Evolutionary conservation across 176 grass and related monocot genomes (phyloP).

Genomic region (Panicum miliaceum): DNA sequence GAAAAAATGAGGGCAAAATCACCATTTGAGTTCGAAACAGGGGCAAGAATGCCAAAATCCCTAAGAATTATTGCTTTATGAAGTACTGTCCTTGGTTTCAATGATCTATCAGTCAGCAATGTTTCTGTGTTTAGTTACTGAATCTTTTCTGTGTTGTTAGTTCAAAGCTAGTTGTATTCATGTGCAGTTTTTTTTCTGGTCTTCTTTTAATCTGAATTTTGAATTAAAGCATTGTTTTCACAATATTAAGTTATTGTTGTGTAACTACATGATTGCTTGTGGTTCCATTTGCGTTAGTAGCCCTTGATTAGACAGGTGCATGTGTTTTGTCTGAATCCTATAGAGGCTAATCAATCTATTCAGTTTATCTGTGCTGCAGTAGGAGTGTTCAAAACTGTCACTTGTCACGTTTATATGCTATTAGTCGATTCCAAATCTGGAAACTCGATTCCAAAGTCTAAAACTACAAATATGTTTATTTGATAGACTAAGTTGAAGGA

Average conservation of each 20-base stretch:
- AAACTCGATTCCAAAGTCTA: not conserved
- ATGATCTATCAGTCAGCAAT: not conserved
- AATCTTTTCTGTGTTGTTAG: not conserved
- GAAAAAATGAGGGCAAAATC: no score
- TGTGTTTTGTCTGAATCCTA: slow-evolving; percentile 1
- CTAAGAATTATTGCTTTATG: not conserved
- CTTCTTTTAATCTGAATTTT: not conserved
- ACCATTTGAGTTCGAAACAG: no score
- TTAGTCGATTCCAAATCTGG: not conserved
- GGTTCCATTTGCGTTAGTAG: not conserved
- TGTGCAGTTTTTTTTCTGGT: not conserved
- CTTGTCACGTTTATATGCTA: not conserved
- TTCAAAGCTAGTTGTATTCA: slow-evolving; percentile 15
- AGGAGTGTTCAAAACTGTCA: not conserved
- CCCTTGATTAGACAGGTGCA: not conserved
- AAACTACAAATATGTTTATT: not conserved
- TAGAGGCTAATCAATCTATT: not conserved
- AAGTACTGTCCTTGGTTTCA: not conserved
- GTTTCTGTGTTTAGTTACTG: not conserved
- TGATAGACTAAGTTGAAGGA: not conserved
- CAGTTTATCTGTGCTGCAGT: not conserved
- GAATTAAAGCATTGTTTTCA: not conserved
- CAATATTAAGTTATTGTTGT: not conserved
- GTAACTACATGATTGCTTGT: slow-evolving; percentile 4
- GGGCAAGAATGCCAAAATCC: no score